A percentile compares a stretch with the other conserved stretches of the same genome.
These are phyloP conservation scores for Penicillium cosmopolitanum DNA, from an alignment of 495 filamentous ascomycete genomes.

Conservation along the genomic window DNA sequence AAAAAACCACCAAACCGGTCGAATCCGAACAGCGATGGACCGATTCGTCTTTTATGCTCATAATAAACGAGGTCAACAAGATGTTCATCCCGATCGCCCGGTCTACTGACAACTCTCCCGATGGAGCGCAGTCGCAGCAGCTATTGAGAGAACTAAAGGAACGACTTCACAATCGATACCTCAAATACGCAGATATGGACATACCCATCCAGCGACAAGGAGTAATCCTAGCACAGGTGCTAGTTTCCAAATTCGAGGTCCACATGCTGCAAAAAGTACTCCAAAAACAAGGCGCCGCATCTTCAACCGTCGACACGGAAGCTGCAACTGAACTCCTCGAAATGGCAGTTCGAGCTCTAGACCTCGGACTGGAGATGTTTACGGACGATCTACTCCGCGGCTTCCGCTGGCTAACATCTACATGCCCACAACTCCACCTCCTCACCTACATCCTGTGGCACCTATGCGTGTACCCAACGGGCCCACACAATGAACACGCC, in stretches of 20 bases:
- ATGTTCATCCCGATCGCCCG: slow-evolving; percentile 11
- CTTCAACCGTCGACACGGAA: slow-evolving; percentile 9
- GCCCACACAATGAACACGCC: slow-evolving; percentile 19
- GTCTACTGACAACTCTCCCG: slow-evolving; percentile 1
- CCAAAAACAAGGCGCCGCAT: slow-evolving; percentile 12
- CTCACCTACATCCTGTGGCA: slow-evolving; percentile 40
- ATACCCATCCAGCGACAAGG: slow-evolving; percentile 38
- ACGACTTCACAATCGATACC: slow-evolving; percentile 25
- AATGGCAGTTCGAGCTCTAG: slow-evolving; percentile 24
- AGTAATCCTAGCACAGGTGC: slow-evolving; percentile 26
- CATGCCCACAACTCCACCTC: slow-evolving; percentile 34
- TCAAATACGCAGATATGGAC: slow-evolving; percentile 30
- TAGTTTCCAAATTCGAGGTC: slow-evolving; percentile 30
- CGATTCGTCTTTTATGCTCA: slow-evolving; percentile 36
- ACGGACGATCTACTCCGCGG: slow-evolving; percentile 33
- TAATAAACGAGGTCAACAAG: slow-evolving; percentile 38
- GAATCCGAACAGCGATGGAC: slow-evolving; percentile 24
- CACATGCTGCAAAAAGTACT: slow-evolving; percentile 31
- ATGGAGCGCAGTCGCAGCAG: slow-evolving; percentile 19
- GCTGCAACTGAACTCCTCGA: slow-evolving; percentile 20
- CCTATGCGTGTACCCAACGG: slow-evolving; percentile 31
- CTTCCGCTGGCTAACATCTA: slow-evolving; percentile 33
- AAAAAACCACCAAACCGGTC: slow-evolving; percentile 5
- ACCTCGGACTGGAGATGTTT: slow-evolving; percentile 24
- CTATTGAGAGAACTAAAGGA: slow-evolving; percentile 26